A percentile compares a stretch with the other conserved stretches of the same genome.
These are phyloP conservation scores for Arabis alpina DNA, from an alignment of 345 rosid genomes.

Conservation along the genomic window DNA sequence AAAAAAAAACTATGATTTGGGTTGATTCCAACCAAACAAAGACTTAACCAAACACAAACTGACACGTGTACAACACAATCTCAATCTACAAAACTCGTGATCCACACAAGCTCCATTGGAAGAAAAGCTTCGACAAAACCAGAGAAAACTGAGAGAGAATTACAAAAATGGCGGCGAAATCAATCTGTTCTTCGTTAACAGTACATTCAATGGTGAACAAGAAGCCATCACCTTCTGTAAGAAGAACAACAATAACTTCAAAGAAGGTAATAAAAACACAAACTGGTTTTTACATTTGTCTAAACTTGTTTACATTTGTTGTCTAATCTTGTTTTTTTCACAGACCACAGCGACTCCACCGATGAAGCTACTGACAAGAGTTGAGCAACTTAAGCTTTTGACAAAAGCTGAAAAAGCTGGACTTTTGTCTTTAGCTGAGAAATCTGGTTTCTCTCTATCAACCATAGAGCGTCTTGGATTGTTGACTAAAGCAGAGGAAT, in stretches of 20 bases:
- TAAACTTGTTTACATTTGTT: neutral
- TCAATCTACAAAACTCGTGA: constrained; percentile 18
- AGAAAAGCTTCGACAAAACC: constrained; percentile 19
- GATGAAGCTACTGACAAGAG: constrained; percentile 85
- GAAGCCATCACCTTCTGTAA: constrained; percentile 57
- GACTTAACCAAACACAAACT: neutral
- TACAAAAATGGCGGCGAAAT: constrained; percentile 48
- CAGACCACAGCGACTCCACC: constrained; percentile 40
- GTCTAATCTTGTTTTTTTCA: neutral
- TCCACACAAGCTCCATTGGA: constrained; percentile 33
- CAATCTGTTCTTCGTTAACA: constrained; percentile 44
- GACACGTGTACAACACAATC: constrained; percentile 48
- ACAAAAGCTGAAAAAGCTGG: constrained; percentile 94
- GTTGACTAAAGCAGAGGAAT: constrained; percentile 87
- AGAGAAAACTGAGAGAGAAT: neutral
- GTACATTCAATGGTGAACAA: constrained; percentile 73
- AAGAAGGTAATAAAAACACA: constrained; percentile 54
- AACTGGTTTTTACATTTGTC: neutral
- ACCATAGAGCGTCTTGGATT: constrained; percentile 91
- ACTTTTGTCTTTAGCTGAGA: constrained; percentile 86
- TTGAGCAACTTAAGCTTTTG: constrained; percentile 86
- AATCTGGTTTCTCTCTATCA: constrained; percentile 79
- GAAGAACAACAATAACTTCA: constrained; percentile 63
- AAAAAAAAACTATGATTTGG: constrained; percentile 7
- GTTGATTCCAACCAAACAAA: constrained; percentile 26